Evolutionary conservation across 495 filamentous ascomycete species (phyloP), one percentile per base, ranked within the genome.

Genomic region (Penicillium soppii): DNA sequence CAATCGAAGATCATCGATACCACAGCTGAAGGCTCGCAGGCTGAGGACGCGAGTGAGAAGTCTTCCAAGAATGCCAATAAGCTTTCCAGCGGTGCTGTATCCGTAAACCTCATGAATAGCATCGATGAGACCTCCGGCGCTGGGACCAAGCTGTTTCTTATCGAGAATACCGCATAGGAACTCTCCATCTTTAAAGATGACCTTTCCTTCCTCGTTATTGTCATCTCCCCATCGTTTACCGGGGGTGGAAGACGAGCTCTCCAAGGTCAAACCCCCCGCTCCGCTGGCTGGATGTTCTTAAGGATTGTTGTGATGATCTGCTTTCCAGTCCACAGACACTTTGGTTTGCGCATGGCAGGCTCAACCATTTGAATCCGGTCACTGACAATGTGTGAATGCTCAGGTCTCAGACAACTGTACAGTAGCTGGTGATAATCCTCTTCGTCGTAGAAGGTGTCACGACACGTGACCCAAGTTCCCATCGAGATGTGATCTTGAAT

Each of bases 401-500:
- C 95, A 2, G 95, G 95, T 33, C 94, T 78, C 26, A 99, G 72
- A 43, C 90, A 92, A 47, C 81, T 84, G 71, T 97, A 97, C 9
- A 99, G 70, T 20, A 99, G 79, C 65, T 97, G 89, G 51, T 97
- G 87, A 65, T 96, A 97, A 45, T 90, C 84, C n/a, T 88, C 85
- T 52, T 84, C 77, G 47, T 88, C 85, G 54, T 97, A 96, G 61
- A 97, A 90, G n/a, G 85, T 90, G 68, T 99, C 95, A 63, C 88
- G 84, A 63, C 84, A 95, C 33, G 91, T 95, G 48, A 99, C 79
- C 76, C 85, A 87, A 3, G 95, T 89, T 16, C 88, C 89, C 68
- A 99, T 92, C 2, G 91, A 95, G 49, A 99, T 86, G 67, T 99
- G 95, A 81, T 99, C 95, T 69, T 99, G 95, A 67, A 99, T 99